phyloP scores from a whole-genome alignment of 179 eudicot genomes.

The Beta lomatogona region DNA sequence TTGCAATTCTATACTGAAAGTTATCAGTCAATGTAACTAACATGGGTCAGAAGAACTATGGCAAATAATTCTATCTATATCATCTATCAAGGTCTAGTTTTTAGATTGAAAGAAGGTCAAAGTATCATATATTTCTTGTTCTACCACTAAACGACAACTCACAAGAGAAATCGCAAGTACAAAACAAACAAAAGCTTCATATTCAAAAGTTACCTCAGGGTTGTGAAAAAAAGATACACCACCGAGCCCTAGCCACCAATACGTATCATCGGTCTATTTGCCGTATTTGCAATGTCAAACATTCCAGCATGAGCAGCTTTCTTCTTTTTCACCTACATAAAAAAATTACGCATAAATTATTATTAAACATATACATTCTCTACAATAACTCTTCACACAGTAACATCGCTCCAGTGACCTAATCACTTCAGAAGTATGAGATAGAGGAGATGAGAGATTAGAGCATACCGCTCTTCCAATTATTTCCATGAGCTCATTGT shows the following conservation, averaged over 20 bases:
- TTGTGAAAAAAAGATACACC: constrained; percentile 12
- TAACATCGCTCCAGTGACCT: not conserved
- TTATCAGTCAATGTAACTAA: not conserved
- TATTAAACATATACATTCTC: not conserved
- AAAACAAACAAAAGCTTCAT: not conserved
- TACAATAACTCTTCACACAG: not conserved
- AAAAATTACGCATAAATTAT: not conserved
- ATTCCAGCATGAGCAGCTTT: constrained; percentile 98
- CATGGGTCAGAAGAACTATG: not conserved
- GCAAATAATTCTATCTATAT: not conserved
- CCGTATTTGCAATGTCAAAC: constrained; percentile 89
- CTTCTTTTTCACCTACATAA: constrained; percentile 77
- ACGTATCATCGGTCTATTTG: constrained; percentile 96
- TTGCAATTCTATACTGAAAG: not conserved
- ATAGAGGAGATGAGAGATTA: constrained; percentile 1
- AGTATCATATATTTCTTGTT: not conserved
- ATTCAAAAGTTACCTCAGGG: constrained; percentile 9
- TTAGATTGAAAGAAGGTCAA: not conserved
- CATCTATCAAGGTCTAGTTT: not conserved
- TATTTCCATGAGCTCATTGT: constrained; percentile 68
- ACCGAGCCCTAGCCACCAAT: constrained; percentile 72
- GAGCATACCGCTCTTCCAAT: constrained; percentile 74
- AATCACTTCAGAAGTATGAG: not conserved
- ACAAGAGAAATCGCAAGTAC: not conserved
- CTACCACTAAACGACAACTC: not conserved